These are phyloP conservation scores for Penicillium soppii DNA, from an alignment of 495 filamentous ascomycete genomes.

Conservation along the genomic window DNA sequence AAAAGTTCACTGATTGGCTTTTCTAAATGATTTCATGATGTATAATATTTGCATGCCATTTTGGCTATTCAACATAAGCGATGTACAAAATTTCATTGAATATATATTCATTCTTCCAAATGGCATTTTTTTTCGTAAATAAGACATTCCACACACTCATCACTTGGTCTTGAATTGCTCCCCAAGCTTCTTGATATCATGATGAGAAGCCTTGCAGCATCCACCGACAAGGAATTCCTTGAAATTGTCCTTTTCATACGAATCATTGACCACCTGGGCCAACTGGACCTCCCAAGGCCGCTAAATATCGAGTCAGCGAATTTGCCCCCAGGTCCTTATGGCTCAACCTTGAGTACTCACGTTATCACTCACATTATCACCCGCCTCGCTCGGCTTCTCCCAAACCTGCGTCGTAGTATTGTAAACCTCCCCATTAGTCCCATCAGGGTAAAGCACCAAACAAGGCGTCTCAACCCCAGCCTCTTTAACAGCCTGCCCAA, in stretches of 20 bases:
- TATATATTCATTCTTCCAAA: not conserved
- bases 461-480: constrained; percentile 31
- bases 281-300: constrained; percentile 51
- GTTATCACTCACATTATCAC: constrained; percentile 9
- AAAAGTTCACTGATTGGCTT: constrained; percentile 33
- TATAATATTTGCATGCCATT: constrained; percentile 22
- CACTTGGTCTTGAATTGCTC: constrained; percentile 20
- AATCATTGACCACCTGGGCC: constrained; percentile 31
- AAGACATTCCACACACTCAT: not conserved
- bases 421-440: constrained; percentile 65
- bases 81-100: not conserved
- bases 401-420: constrained; percentile 60
- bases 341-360: constrained; percentile 11
- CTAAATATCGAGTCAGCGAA: constrained; percentile 18
- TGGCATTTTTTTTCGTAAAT: not conserved
- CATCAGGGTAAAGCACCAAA: constrained; percentile 67
- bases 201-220: constrained; percentile 57
- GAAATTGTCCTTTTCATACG: constrained; percentile 47
- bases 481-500: constrained; percentile 31
- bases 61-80: constrained; percentile 11
- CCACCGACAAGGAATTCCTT: constrained; percentile 55
- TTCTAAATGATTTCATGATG: constrained; percentile 11
- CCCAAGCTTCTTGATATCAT: constrained; percentile 48
- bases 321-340: not conserved
- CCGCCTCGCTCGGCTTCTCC: constrained; percentile 34